Evolutionary conservation across 2,329 filamentous ascomycete genomes (phyloP), one percentile per base, ranked within the genome.

Genomic region (Penicillium sp.): DNA sequence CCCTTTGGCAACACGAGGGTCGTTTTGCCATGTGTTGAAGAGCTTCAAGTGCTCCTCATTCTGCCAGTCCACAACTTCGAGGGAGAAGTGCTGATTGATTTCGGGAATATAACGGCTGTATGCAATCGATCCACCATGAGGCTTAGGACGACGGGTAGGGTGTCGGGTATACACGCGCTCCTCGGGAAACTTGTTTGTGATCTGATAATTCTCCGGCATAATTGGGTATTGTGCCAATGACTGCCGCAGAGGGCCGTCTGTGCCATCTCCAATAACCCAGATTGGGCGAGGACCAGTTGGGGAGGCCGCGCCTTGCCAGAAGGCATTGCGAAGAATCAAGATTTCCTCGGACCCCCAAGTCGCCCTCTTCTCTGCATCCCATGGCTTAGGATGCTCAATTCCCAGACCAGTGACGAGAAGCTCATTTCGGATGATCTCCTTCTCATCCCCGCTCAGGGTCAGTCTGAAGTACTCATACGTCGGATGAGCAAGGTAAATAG

Each of bases 21-120:
- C 88, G 65, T 93, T 93, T 72, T 91, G 88, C 89, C 89, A 93
- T 51, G 79, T 79, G 71, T 91, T 85, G 76, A 93, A 92, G 5
- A 90, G 77, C 15, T 77, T 73, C 46, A 92, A 73, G 70, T 93
- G 88, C 62, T 82, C 78, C 1, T 75, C 66, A 63, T 89, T 76
- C 29, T 78, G 65, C 71, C 82, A 88, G 68, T 92, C 85, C 1
- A 93, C 79, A 10, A 83, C 84, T n/a, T 88, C 78, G 77, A 92
- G 87, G 54, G 85, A 89, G 69, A 92, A 92, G 59, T 83, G 87
- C 76, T 92, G 86, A 55, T 84, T 77, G 38, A 92, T 77, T 64
- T 91, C 85, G 7, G 88, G 87, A 55, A 92, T 86, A 76, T 86
- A 92, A 51, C 89, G 84, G 66, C 87, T 90, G 76, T 93, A 93